phyloP scores from a whole-genome alignment of 495 filamentous ascomycete species.

The Bathelium albidoporum region DNA sequence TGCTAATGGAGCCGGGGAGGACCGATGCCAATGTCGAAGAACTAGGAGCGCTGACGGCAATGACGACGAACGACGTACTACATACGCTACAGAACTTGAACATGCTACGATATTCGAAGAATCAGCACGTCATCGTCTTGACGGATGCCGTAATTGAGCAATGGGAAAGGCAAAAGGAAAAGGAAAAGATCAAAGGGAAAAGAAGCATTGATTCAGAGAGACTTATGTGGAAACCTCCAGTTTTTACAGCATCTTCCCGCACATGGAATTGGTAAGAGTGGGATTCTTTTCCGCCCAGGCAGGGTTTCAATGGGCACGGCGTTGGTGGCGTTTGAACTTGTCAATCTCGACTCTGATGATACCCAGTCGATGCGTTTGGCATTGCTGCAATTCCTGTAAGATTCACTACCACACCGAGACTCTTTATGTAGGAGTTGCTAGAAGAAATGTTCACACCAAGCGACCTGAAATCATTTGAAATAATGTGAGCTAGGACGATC shows the following conservation, averaged over 20 bases:
- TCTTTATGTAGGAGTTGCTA: too few relatives aligned
- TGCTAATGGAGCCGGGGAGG: conserved; percentile 47
- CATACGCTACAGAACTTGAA: conserved; percentile 85
- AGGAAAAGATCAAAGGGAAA: conserved; percentile 66
- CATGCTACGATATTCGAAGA: conserved; percentile 85
- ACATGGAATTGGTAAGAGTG: conserved; percentile 86
- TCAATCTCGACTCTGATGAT: background rate
- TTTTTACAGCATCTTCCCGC: conserved; percentile 76
- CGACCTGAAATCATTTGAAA: too few relatives aligned
- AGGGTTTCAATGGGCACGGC: background rate
- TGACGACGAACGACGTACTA: conserved; percentile 93
- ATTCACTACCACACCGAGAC: background rate
- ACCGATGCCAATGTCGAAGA: conserved; percentile 73
- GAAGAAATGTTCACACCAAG: too few relatives aligned
- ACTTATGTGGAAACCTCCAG: conserved; percentile 91
- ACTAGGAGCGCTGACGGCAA: conserved; percentile 65
- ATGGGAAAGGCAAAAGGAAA: conserved; percentile 57
- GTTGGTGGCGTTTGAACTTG: background rate
- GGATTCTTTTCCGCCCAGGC: background rate
- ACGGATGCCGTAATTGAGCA: conserved; percentile 70
- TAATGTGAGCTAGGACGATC: too few relatives aligned
- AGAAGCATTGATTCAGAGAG: conserved; percentile 63
- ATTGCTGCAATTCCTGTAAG: background rate
- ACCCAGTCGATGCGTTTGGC: background rate
- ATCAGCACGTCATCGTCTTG: conserved; percentile 85